These are phyloP conservation scores for Dictyostelium intermedium DNA, from an alignment of 78 protist species.

Conservation along the genomic window DNA sequence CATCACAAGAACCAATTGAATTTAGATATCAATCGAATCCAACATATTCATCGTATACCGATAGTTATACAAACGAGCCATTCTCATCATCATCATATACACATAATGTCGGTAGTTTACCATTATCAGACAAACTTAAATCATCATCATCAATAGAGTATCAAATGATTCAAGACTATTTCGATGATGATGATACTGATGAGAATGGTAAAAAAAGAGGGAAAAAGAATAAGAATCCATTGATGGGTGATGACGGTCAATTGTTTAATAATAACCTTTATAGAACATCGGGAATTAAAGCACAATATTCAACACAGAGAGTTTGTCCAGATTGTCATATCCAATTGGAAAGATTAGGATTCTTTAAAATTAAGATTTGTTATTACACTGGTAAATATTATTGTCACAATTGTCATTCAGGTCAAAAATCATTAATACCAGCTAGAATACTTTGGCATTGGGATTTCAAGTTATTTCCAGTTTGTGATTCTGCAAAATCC, in stretches of 20 bases:
- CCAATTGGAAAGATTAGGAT: slow-evolving; percentile 44
- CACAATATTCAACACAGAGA: not conserved
- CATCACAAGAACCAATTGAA: slow-evolving; percentile 8
- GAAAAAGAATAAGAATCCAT: slow-evolving; percentile 15
- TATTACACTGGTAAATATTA: slow-evolving; percentile 67
- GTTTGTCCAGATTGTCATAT: slow-evolving; percentile 55
- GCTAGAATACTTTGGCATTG: slow-evolving; percentile 26
- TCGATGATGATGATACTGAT: not conserved
- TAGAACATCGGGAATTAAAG: not conserved
- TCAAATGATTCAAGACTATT: not conserved
- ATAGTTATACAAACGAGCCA: slow-evolving; percentile 7
- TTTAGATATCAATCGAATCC: slow-evolving; percentile 22
- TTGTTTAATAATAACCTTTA: slow-evolving; percentile 6
- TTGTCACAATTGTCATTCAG: slow-evolving; percentile 43
- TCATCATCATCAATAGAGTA: not conserved
- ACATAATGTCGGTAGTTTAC: not conserved
- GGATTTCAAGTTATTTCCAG: slow-evolving; percentile 64
- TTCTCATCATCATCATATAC: not conserved
- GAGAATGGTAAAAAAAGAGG: not conserved
- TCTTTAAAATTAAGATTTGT: slow-evolving; percentile 57
- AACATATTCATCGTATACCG: slow-evolving; percentile 18
- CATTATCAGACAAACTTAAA: not conserved
- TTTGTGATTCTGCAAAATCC: slow-evolving; percentile 5
- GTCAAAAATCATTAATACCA: slow-evolving; percentile 28
- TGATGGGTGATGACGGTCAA: slow-evolving; percentile 50